Base-by-base conservation (phyloP, 176 grass and related monocot genomes). In the Luzula sylvatica region DNA sequence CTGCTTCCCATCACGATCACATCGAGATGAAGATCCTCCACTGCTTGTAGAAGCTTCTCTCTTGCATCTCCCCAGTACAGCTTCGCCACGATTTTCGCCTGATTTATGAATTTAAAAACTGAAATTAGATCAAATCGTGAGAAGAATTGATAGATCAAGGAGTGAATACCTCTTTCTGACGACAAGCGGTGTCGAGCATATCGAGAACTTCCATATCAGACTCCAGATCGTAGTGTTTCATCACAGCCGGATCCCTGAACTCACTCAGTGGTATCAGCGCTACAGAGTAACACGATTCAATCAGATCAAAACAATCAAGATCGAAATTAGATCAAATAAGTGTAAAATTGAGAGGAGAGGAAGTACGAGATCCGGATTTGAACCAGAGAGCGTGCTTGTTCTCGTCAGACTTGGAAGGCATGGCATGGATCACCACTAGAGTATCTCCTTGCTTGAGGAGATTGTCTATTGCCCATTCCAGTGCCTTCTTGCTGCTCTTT, bases 61-160 rank as follows among this genome's bases (percentile, higher is more conserved):
- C 88, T 84, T 52, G 88, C 71, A 62, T 95, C 88, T 32, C 88
- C 88, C 88, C 88, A 88, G 76, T 88, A 84, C 27, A 95, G 46
- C 79, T 95, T 95, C 1, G 73, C 56, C 56, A 88, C 60, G 26
- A 95, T 72, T 23, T 38, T 78, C 0, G 71, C 79, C 83, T 95
- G 66, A 38, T 55, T 25, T 3, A 20, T 52, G 61, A 7, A 53
- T 21, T 81, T 23, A 7, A 42, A 39, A 48, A 17, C 4, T 49
- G 27, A 56, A 35, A 64, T 8, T 17, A 5, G 56, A 51, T 53
- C 15, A n/a, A 19, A 39, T 13, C 18, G 8, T 0, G 1, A 23
- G 57, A 61, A 16, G 35, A 26, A 61, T 61, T 23, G 40, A 61
- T 46, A 16, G 13, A 8, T 35, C 0, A n/a, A n/a, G n/a, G n/a